A percentile compares a stretch with the other conserved stretches of the same genome.
Conservation (phyloP, 495 filamentous ascomycete genomes). For the Clavariopsis aquatica region DNA sequence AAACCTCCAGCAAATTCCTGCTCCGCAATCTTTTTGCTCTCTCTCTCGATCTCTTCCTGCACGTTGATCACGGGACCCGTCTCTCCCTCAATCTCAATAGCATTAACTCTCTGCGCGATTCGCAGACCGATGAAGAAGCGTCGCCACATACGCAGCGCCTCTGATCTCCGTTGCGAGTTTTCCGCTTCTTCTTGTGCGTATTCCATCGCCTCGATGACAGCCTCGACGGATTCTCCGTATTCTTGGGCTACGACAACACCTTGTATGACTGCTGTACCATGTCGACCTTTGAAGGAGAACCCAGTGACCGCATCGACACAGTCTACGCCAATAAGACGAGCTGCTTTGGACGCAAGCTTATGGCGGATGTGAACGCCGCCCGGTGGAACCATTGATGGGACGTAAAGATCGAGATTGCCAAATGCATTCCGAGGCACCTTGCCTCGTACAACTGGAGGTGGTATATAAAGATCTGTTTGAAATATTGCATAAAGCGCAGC, state of each 20-base stretch:
- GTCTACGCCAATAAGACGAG: slow-evolving; percentile 76
- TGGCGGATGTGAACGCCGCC: slow-evolving; percentile 74
- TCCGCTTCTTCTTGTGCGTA: slow-evolving; percentile 61
- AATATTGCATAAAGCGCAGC: slow-evolving; percentile 68
- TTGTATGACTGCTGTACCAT: slow-evolving; percentile 74
- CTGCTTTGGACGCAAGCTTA: slow-evolving; percentile 68
- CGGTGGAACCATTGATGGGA: slow-evolving; percentile 85
- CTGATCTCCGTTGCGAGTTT: slow-evolving; percentile 55
- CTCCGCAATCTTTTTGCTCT: slow-evolving; percentile 30
- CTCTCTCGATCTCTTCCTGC: slow-evolving; percentile 30
- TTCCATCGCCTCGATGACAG: slow-evolving; percentile 63
- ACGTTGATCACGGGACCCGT: slow-evolving; percentile 15
- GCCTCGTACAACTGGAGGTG: slow-evolving; percentile 74
- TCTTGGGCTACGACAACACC: slow-evolving; percentile 76
- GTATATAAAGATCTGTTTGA: slow-evolving; percentile 74
- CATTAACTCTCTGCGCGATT: slow-evolving; percentile 73
- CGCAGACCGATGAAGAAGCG: slow-evolving; percentile 72
- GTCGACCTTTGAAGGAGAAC: slow-evolving; percentile 79
- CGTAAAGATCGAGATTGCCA: slow-evolving; percentile 88
- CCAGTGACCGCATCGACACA: slow-evolving; percentile 87
- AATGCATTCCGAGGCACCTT: slow-evolving; percentile 81
- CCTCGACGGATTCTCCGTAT: slow-evolving; percentile 68
- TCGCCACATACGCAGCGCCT: slow-evolving; percentile 73
- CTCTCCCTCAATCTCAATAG: slow-evolving; percentile 60
- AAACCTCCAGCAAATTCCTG: slow-evolving; percentile 37